These are phyloP conservation scores for Poronia punctata DNA, from an alignment of 495 filamentous ascomycete species.

Conservation along the genomic window DNA sequence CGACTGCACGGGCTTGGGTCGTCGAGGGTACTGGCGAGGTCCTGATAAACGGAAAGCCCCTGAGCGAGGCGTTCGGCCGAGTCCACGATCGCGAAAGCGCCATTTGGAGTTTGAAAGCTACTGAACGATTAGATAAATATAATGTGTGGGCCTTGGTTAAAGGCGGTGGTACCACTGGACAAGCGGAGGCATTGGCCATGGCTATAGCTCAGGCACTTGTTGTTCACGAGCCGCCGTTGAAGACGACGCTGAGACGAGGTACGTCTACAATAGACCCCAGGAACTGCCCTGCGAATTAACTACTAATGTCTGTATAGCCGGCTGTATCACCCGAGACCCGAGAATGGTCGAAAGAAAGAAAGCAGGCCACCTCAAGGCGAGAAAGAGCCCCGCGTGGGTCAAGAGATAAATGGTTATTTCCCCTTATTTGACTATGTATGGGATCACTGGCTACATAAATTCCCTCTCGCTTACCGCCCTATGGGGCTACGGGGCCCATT, in stretches of 20 bases:
- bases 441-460: too few species aligned
- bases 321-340: slow-evolving; percentile 84
- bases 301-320: slow-evolving; percentile 50
- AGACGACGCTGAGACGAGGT: slow-evolving; percentile 83
- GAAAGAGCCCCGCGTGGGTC: slow-evolving; percentile 98
- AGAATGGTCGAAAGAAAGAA: slow-evolving; percentile 97
- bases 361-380: slow-evolving; percentile 86
- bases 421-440: not conserved
- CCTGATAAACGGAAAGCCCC: slow-evolving; percentile 75
- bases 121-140: slow-evolving; percentile 86
- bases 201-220: slow-evolving; percentile 83
- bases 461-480: too few species aligned
- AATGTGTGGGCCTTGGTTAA: slow-evolving; percentile 82
- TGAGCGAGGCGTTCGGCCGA: slow-evolving; percentile 72
- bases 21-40: slow-evolving; percentile 91
- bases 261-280: slow-evolving; percentile 30
- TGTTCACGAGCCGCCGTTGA: slow-evolving; percentile 84
- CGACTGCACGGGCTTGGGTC: slow-evolving; percentile 72
- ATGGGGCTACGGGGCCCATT: not conserved
- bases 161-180: slow-evolving; percentile 87
- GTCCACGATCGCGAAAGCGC: slow-evolving; percentile 94
- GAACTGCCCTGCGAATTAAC: not conserved
- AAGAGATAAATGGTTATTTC: slow-evolving; percentile 56
- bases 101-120: slow-evolving; percentile 78
- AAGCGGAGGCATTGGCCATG: slow-evolving; percentile 91